Evolutionary conservation across 805 yeast genomes (phyloP), one percentile per base, ranked within the genome.

Genomic region (Suhomyces sp.): DNA sequence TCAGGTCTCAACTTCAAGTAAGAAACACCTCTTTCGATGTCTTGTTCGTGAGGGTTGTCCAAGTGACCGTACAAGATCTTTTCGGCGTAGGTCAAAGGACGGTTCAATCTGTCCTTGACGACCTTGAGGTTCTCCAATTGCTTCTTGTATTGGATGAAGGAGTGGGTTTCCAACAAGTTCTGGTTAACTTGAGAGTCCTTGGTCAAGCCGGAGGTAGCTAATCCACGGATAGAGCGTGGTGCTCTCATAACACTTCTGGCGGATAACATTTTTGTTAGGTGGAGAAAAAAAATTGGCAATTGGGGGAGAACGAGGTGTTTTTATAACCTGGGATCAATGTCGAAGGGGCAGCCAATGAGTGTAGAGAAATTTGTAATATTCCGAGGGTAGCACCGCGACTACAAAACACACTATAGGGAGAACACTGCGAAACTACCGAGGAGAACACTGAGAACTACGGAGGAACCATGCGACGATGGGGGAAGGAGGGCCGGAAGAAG

Each of bases 1-100:
- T 92, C 98, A 52, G 98, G 98, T 77, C 96, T 87, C 70, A 93
- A 82, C 77, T 93, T 93, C 74, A 92, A 82, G 78, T 93, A 93
- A 48, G 94, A 87, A 53, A 84, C 82, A 69, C 98, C 97, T 72
- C 98, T 87, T 66, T 81, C 79, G 63, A 88, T 84, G 59, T 87
- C 86, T 75, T 90, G 90, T 61, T 83, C 91, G 64, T 88, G 92
- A 57, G 97, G 97, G 67, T 93, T 84, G 68, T 88, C 97, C 72
- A 93, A 82, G 78, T 93, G 98, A 60, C 97, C 93, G 77, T 93
- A 94, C 61, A 93, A 80, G 61, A 93, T 84, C 80, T 93, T 93
- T 80, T 93, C 98, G 58, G 97, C 97, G 68, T 90, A 86, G 50
- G 98, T 93, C 66, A 93, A 82, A 41, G 97, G 98, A 72, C 96